Evolutionary conservation across 2,329 filamentous ascomycete genomes (phyloP).

Genomic region (Emydomyces testavorans): DNA sequence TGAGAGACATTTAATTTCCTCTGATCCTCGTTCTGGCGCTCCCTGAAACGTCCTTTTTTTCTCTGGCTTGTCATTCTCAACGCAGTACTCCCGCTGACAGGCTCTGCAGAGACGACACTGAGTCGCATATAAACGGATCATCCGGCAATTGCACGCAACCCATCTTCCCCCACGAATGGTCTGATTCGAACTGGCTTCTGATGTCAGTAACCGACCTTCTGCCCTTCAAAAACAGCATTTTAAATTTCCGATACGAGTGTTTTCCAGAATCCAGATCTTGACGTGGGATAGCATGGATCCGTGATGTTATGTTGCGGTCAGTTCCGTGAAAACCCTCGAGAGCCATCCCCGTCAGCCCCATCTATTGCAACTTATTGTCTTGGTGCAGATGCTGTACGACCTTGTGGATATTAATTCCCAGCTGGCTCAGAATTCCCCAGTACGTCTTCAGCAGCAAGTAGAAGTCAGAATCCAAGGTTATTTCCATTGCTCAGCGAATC

Average conservation of each 20-base stretch:
- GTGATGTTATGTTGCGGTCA: conserved; percentile 7
- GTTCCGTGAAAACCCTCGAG: conserved; percentile 4
- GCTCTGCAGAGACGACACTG: background rate
- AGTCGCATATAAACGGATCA: conserved; percentile 8
- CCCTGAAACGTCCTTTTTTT: background rate
- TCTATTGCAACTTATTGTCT: background rate
- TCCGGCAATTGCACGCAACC: conserved; percentile 7
- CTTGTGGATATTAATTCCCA: background rate
- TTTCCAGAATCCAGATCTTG: conserved; percentile 9
- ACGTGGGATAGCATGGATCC: conserved; percentile 5
- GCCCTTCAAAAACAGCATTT: background rate
- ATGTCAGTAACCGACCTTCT: conserved; percentile 4
- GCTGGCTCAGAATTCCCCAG: background rate
- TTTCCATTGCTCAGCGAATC: background rate
- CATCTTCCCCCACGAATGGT: background rate
- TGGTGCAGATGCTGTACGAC: conserved; percentile 10
- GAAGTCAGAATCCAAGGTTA: background rate
- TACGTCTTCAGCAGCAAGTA: background rate
- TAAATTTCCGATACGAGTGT: conserved; percentile 10
- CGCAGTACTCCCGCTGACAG: background rate
- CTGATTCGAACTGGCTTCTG: conserved; percentile 1
- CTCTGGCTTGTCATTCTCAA: background rate
- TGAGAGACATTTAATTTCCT: background rate
- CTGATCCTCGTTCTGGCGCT: background rate
- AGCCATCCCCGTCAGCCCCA: background rate